These are phyloP conservation scores for Dothistroma septosporum DNA, from an alignment of 2,329 filamentous ascomycete genomes.

Conservation along the genomic window DNA sequence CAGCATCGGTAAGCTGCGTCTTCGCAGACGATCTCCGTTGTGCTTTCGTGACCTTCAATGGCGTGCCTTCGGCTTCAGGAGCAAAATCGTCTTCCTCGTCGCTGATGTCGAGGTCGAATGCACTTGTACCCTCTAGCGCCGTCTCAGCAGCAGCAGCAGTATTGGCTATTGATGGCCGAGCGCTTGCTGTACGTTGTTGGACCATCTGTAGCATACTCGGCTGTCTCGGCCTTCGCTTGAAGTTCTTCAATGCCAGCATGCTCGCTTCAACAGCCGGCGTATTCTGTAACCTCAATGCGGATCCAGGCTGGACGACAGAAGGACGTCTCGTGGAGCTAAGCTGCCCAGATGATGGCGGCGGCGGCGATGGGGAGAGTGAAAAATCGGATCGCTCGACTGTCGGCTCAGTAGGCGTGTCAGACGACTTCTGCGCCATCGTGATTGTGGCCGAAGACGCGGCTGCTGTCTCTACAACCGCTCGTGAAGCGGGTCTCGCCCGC, in stretches of 20 bases:
- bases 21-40: conserved; percentile 1
- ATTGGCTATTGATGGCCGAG: conserved; percentile 24
- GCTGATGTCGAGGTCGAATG: conserved; percentile 28
- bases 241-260: conserved; percentile 48
- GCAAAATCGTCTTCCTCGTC: conserved; percentile 46
- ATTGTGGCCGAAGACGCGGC: conserved; percentile 1
- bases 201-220: conserved; percentile 49
- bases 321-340: conserved; percentile 30
- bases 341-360: conserved; percentile 30
- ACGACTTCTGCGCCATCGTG: conserved; percentile 12
- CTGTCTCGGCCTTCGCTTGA: conserved; percentile 48
- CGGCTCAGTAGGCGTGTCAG: conserved; percentile 3
- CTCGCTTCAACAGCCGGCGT: conserved; percentile 45
- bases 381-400: conserved; percentile 18
- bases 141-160: conserved; percentile 30
- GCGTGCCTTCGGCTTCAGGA: conserved; percentile 66
- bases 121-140: conserved; percentile 38
- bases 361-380: conserved; percentile 30
- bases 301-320: conserved; percentile 36
- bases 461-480: not conserved
- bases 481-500: conserved; percentile 16
- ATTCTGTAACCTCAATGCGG: conserved; percentile 41
- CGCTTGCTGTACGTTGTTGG: conserved; percentile 35
- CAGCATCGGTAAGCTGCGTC: not conserved
- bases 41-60: conserved; percentile 48